Base-by-base conservation (phyloP, 345 rosid genomes). In the Firmiana major region DNA sequence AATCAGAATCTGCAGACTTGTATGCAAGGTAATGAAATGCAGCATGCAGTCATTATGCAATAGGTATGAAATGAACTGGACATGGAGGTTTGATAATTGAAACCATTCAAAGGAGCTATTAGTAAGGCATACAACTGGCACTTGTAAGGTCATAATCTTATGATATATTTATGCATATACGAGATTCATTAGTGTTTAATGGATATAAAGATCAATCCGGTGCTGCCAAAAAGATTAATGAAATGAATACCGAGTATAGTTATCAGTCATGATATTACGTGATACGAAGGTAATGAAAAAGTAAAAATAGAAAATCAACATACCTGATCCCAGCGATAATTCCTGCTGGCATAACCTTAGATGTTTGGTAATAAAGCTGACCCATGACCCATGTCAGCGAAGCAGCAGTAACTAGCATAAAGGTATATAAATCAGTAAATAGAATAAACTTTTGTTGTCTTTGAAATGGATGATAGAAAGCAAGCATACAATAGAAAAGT, bases 301-400 rank as follows among this genome's bases (percentile, higher is more conserved):
- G 16, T 60, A 22, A 16, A 12, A 54, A 76, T 12, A 54, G 16
- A 58, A 59, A 57, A 34, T 70, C 22, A 21, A 75, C 36, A 19
- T 79, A 90, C 99, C 99, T 92, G 86, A 93, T 85, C 73, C 85
- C 99, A 9, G 94, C 97, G 51, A 96, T 85, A 70, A 96, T 70
- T 79, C 95, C 99, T 76, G 99, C 94, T 12, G 99, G 99, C 98
- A 96, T 93, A 70, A 96, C 83, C 88, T 93, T 93, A 17, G 91
- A 87, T 54, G 99, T 96, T 45, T 90, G 88, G 73, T 90, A 58
- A 78, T 92, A 96, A 54, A 97, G 97, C 53, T 90, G 94, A 58
- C 94, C 97, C 99, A 96, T 96, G 62, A 90, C 85, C 45, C 89
- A 85, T 68, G 97, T 90, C 78, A 96, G 88, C 15, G 66, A 75